Percentiles rank a stretch among this genome's conserved stretches.
phyloP scores from a whole-genome alignment of 176 grass and related monocot genomes.

The Phyllostachys edulis region DNA sequence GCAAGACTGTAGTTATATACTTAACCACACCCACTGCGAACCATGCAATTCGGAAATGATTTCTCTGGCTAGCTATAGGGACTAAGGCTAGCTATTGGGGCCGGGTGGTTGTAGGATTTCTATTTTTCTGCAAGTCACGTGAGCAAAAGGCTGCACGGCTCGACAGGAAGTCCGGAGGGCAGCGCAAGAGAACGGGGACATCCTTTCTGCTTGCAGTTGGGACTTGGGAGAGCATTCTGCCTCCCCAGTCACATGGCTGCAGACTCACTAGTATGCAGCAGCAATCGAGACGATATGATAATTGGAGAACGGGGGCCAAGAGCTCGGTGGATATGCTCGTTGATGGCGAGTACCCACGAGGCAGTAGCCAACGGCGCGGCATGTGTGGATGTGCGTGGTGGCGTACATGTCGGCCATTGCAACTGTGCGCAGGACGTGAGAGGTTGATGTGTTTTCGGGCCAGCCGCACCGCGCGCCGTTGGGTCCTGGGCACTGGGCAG shows the following conservation, averaged over 20 bases:
- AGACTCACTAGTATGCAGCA: not conserved
- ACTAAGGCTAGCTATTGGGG: too few species aligned
- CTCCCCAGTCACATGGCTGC: not conserved
- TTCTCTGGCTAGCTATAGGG: not conserved
- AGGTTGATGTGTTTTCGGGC: not conserved
- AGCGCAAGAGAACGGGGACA: not conserved
- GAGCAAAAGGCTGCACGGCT: not conserved
- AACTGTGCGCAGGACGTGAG: not conserved
- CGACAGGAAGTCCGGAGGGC: not conserved
- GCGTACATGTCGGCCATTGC: not conserved
- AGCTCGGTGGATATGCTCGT: not conserved
- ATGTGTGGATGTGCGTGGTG: not conserved
- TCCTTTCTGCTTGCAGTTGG: slow-evolving; percentile 29
- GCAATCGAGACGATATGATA: not conserved
- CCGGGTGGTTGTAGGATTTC: not conserved
- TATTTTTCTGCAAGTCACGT: not conserved
- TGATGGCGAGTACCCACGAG: not conserved
- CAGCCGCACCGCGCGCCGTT: too few species aligned
- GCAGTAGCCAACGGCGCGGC: not conserved
- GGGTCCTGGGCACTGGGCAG: too few species aligned
- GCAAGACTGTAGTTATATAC: not conserved
- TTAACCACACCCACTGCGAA: not conserved
- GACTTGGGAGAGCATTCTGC: slow-evolving; percentile 14
- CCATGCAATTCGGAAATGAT: not conserved
- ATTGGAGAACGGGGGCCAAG: not conserved